A percentile compares a stretch with the other conserved stretches of the same genome.
Conservation (phyloP, 768 basidiomycete genomes). For the Mycena alexandri region DNA sequence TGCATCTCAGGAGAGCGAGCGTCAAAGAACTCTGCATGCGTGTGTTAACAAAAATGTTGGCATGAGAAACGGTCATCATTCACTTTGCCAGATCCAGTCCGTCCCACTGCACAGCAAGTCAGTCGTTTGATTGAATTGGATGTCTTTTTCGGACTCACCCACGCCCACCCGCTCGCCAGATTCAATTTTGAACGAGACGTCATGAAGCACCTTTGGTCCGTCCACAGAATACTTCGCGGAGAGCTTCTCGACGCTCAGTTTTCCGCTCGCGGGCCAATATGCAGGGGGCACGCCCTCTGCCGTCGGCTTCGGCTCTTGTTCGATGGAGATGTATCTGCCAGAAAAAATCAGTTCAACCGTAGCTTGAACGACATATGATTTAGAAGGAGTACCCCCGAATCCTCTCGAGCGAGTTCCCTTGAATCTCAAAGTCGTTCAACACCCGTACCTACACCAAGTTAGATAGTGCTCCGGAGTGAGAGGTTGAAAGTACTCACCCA, state of each 20-base stretch:
- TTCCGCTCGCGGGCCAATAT: conserved; percentile 63
- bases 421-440: conserved; percentile 49
- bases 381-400: conserved; percentile 39
- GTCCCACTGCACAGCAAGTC: conserved; percentile 38
- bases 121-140: background rate
- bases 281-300: conserved; percentile 56
- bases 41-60: background rate
- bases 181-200: conserved; percentile 54
- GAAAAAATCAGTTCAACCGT: too few species aligned
- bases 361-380: too few species aligned
- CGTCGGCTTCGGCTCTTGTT: conserved; percentile 53
- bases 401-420: conserved; percentile 40
- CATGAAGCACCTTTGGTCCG: conserved; percentile 35
- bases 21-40: conserved; percentile 51
- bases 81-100: conserved; percentile 43
- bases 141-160: conserved; percentile 33
- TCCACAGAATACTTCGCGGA: conserved; percentile 53
- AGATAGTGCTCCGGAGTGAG: background rate
- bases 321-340: conserved; percentile 51
- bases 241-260: conserved; percentile 56
- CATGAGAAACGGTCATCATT: background rate
- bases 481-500: conserved; percentile 36
- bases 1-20: conserved; percentile 57
- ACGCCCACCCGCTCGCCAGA: conserved; percentile 64
- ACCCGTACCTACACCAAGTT: conserved; percentile 31